Conservation (phyloP, 257 asterid genomes). For the Nicotiana paniculata region DNA sequence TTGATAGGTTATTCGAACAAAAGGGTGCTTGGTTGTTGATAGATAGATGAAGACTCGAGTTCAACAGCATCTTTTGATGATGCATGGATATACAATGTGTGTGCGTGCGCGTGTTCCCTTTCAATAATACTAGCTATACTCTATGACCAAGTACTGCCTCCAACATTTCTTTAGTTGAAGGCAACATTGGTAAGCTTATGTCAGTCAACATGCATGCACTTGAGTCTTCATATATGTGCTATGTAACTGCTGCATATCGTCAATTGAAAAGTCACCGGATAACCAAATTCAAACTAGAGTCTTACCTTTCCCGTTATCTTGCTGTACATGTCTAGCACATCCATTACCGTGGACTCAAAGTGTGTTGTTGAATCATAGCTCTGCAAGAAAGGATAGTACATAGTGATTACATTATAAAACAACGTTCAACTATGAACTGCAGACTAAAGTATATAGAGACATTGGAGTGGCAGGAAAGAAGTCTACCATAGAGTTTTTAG, state of each 20-base stretch:
- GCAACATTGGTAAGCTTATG: neutral
- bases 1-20: neutral
- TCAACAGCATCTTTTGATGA: neutral
- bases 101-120: neutral
- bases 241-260: neutral
- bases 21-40: neutral
- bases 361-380: slow-evolving; percentile 81
- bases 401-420: neutral
- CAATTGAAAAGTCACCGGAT: neutral
- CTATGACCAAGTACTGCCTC: neutral
- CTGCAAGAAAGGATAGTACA: slow-evolving; percentile 34
- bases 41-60: neutral
- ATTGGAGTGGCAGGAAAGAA: neutral
- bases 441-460: neutral
- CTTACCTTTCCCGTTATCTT: slow-evolving; percentile 86
- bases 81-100: neutral
- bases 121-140: neutral
- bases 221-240: neutral
- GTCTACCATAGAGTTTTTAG: neutral
- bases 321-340: slow-evolving; percentile 70
- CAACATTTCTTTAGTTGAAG: neutral
- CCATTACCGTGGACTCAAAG: slow-evolving; percentile 76
- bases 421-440: neutral
- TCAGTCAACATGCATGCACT: neutral
- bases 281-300: neutral